These are phyloP conservation scores for Pseudogymnoascus sp. DNA, from an alignment of 2,329 filamentous ascomycete genomes.

Conservation along the genomic window DNA sequence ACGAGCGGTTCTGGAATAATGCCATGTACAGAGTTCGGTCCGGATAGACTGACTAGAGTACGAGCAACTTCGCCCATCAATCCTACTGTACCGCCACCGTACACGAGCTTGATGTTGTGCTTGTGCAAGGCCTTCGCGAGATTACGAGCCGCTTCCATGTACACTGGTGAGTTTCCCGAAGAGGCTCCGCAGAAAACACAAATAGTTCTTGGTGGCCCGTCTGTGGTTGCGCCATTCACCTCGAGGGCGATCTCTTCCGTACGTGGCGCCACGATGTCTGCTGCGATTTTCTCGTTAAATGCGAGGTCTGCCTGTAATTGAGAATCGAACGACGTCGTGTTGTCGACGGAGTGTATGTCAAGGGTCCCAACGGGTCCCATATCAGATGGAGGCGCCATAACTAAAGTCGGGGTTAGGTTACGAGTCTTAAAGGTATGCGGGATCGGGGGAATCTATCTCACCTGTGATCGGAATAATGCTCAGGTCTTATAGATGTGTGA, in stretches of 20 bases:
- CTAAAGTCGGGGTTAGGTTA: not conserved
- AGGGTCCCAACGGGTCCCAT: conserved; percentile 1
- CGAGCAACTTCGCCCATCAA: conserved; percentile 86
- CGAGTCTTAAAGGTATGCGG: not conserved
- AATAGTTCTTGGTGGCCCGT: conserved; percentile 37
- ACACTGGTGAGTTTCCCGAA: conserved; percentile 62
- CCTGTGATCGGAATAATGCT: not conserved
- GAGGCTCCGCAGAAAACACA: conserved; percentile 93
- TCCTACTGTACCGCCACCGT: conserved; percentile 88
- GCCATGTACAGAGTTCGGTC: conserved; percentile 78
- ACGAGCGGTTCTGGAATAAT: conserved; percentile 87
- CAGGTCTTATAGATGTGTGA: not conserved
- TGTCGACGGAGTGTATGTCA: not conserved
- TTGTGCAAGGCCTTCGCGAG: conserved; percentile 69
- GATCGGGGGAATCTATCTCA: not conserved
- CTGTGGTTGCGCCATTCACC: not conserved
- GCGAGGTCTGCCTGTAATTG: not conserved
- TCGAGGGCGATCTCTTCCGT: not conserved
- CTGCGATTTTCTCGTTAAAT: not conserved
- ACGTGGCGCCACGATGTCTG: not conserved
- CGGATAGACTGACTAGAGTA: conserved; percentile 74
- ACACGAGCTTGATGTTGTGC: conserved; percentile 76
- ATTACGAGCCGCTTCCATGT: conserved; percentile 69
- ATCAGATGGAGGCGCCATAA: not conserved
- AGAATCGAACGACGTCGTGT: not conserved